phyloP scores from a whole-genome alignment of 2,329 filamentous ascomycete species.

The Fusarium duplospermum region DNA sequence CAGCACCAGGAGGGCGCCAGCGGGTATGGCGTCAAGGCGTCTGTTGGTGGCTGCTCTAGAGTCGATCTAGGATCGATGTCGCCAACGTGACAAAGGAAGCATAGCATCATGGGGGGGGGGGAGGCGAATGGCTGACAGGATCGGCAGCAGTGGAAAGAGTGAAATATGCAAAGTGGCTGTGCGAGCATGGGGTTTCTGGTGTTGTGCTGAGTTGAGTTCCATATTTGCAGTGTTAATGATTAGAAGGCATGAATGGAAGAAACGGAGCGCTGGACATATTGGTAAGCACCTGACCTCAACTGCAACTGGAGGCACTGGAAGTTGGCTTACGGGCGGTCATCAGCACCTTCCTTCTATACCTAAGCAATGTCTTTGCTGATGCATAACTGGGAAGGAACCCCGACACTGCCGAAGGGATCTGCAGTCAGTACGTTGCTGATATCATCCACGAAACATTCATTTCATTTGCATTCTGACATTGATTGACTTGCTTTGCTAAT shows the following conservation, averaged over 20 bases:
- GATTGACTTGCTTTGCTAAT: neutral
- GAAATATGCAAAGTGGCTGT: slow-evolving; percentile 24
- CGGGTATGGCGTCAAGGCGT: slow-evolving; percentile 46
- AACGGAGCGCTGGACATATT: neutral
- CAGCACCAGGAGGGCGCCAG: slow-evolving; percentile 8
- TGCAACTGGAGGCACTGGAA: neutral
- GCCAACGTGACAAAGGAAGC: slow-evolving; percentile 17
- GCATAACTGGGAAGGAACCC: neutral
- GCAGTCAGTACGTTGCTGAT: neutral
- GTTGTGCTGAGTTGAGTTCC: neutral
- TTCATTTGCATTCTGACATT: neutral
- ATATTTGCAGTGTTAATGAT: neutral
- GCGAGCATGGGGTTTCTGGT: neutral
- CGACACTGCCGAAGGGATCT: slow-evolving; percentile 2
- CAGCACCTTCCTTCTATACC: neutral
- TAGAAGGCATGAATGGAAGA: neutral
- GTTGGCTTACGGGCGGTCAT: neutral
- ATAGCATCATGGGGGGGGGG: neutral
- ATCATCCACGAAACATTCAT: neutral
- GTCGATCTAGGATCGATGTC: slow-evolving; percentile 29
- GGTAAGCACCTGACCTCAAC: neutral
- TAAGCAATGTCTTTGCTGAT: neutral
- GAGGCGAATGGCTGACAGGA: neutral
- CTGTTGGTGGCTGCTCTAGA: slow-evolving; percentile 38
- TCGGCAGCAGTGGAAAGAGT: neutral